These are phyloP conservation scores for Blastobotrys ciferrii DNA, from an alignment of 1,139 yeast genomes.

Conservation along the genomic window DNA sequence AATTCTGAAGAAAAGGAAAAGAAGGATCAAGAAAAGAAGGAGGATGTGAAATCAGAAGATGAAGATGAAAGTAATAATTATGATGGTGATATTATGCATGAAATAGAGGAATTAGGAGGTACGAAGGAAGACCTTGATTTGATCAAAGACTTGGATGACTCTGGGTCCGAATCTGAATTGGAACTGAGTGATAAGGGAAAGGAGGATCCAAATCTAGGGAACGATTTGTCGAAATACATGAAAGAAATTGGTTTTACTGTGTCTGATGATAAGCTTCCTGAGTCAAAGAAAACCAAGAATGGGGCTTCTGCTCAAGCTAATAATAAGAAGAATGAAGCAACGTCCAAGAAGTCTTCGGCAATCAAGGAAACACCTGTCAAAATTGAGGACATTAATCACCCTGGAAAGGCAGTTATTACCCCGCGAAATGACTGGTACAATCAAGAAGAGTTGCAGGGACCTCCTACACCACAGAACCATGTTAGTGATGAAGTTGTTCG, in stretches of 20 bases:
- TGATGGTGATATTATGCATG: conserved; percentile 24
- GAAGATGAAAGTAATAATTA: conserved; percentile 2
- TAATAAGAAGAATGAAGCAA: conserved; percentile 28
- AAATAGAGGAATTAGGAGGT: conserved; percentile 55
- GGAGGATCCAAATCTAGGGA: conserved; percentile 25
- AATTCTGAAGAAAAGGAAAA: neutral
- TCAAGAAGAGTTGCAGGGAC: conserved; percentile 12
- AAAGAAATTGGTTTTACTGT: conserved; percentile 60
- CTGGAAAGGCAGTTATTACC: conserved; percentile 55
- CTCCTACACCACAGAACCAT: conserved; percentile 30
- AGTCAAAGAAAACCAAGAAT: conserved; percentile 22
- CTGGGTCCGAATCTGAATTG: conserved; percentile 50
- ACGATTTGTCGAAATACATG: conserved; percentile 66
- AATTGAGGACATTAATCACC: conserved; percentile 21
- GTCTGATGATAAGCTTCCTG: conserved; percentile 31
- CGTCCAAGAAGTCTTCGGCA: conserved; percentile 24
- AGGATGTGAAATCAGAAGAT: neutral
- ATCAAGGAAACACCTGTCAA: neutral
- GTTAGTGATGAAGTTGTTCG: conserved; percentile 53
- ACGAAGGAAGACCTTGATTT: conserved; percentile 61
- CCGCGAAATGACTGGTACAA: conserved; percentile 74
- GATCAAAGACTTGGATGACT: conserved; percentile 46
- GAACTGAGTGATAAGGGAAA: conserved; percentile 29
- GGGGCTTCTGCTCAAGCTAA: conserved; percentile 26
- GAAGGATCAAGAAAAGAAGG: conserved; percentile 7